Percentiles rank a stretch among this genome's conserved stretches.
These are phyloP conservation scores for Dryas octopetala DNA, from an alignment of 306 rosid genomes.

Conservation along the genomic window DNA sequence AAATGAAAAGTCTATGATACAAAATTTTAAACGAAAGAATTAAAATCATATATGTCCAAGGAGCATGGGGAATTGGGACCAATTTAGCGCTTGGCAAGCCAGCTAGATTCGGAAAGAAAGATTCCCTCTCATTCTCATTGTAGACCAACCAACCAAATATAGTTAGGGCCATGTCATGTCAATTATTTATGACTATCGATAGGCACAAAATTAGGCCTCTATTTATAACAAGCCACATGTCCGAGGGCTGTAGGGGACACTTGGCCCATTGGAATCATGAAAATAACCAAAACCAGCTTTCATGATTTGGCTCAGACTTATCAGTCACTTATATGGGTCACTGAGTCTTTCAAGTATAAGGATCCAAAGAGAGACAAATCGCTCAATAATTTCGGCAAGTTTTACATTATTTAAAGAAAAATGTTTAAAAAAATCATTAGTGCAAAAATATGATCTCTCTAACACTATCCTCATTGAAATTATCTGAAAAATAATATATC, in stretches of 20 bases:
- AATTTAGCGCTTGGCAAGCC: not conserved
- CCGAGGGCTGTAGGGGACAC: not conserved
- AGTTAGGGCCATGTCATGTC: conserved; percentile 1
- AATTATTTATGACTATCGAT: not conserved
- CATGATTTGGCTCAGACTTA: conserved; percentile 2
- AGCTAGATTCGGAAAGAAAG: not conserved
- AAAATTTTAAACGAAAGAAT: not conserved
- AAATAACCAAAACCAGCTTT: conserved; percentile 31
- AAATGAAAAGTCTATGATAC: not conserved
- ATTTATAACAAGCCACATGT: conserved; percentile 27
- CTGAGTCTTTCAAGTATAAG: not conserved
- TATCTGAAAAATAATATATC: too few species aligned
- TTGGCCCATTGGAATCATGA: conserved; percentile 2
- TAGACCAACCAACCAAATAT: conserved; percentile 21
- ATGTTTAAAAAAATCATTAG: too few species aligned
- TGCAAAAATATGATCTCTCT: too few species aligned
- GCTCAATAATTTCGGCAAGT: conserved; percentile 20
- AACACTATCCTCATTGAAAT: too few species aligned
- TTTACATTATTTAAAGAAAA: not conserved
- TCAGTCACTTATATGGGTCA: not conserved
- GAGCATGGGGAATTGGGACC: too few species aligned
- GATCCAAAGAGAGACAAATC: conserved; percentile 1
- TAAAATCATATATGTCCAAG: not conserved
- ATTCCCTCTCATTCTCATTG: not conserved
- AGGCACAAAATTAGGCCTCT: conserved; percentile 14